Conservation (phyloP, 2,329 filamentous ascomycete genomes). For the Beauveria asiatica region DNA sequence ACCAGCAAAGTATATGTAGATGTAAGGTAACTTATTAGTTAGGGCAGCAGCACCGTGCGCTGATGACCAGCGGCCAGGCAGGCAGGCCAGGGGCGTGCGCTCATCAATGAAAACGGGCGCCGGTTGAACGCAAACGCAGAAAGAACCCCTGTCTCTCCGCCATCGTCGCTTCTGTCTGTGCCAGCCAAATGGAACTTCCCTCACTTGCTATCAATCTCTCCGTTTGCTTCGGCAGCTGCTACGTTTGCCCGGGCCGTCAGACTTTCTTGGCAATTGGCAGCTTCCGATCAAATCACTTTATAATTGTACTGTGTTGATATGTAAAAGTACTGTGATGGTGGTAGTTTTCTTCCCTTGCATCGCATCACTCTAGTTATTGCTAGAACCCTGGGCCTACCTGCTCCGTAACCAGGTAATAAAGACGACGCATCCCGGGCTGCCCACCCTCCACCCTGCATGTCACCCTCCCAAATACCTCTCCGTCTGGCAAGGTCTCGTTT, state of each 20-base stretch:
- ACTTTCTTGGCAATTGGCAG: not conserved
- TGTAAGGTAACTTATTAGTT: too few species aligned
- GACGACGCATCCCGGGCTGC: not conserved
- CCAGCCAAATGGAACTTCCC: not conserved
- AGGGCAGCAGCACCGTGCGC: not conserved
- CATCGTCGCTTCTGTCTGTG: not conserved
- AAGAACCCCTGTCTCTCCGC: not conserved
- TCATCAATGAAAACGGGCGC: not conserved
- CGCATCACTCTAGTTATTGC: not conserved
- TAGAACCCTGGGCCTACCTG: not conserved
- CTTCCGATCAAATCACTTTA: not conserved
- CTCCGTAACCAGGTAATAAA: not conserved
- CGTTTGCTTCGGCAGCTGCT: not conserved
- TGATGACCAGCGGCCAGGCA: not conserved
- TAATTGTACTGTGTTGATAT: not conserved
- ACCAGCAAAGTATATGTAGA: too few species aligned
- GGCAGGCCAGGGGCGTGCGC: not conserved
- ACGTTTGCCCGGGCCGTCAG: not conserved
- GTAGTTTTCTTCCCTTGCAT: not conserved
- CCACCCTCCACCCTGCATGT: not conserved
- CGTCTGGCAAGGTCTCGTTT: not conserved
- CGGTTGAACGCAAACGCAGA: not conserved
- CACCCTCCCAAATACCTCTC: slow-evolving; percentile 3
- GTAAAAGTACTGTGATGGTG: not conserved
- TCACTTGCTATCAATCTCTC: not conserved